Base-by-base conservation (phyloP, 805 yeast genomes). In the Jamesozyma lodderae region DNA sequence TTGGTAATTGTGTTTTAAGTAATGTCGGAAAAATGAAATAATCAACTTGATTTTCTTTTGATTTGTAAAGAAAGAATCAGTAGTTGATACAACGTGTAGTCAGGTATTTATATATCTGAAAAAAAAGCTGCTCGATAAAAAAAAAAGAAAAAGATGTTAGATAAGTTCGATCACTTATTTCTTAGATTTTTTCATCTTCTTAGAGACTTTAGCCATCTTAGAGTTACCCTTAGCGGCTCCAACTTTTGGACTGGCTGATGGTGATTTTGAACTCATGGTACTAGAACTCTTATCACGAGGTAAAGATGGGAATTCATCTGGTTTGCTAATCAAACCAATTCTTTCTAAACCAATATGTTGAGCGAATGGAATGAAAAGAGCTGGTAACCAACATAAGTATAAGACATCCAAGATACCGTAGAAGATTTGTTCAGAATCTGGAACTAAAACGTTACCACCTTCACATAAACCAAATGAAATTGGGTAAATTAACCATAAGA, bases 371-470 rank as follows among this genome's bases (percentile, higher is more conserved):
- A 52, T 42, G 25, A 46, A 55, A 11, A 48, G 29, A 27, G 44
- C 41, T 43, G 63, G 63, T 26, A 53, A 31, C 33, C 48, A 37
- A 39, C 53, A 65, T 46, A 76, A 67, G 21, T 64, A 57, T 22
- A 70, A 45, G 31, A 76, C 45, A 58, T 76, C 82, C 43, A 76
- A 57, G 41, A 75, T 59, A 62, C 81, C 81, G 51, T 72, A 73
- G 60, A 74, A 76, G 17, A 69, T 75, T 31, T 72, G 70, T 51
- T 73, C 80, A 24, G 77, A 66, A 52, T 74, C 79, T 29, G 77
- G 75, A 49, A 67, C 72, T 42, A 76, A 70, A 33, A 64, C 72
- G 51, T 75, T 75, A 57, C 81, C 80, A 64, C 81, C 82, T 53
- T 76, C 81, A 51, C 70, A 59, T 30, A 53, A 39, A 52, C 53